Evolutionary conservation across 2,329 filamentous ascomycete genomes (phyloP).

Genomic region (Teratosphaeria nubilosa): DNA sequence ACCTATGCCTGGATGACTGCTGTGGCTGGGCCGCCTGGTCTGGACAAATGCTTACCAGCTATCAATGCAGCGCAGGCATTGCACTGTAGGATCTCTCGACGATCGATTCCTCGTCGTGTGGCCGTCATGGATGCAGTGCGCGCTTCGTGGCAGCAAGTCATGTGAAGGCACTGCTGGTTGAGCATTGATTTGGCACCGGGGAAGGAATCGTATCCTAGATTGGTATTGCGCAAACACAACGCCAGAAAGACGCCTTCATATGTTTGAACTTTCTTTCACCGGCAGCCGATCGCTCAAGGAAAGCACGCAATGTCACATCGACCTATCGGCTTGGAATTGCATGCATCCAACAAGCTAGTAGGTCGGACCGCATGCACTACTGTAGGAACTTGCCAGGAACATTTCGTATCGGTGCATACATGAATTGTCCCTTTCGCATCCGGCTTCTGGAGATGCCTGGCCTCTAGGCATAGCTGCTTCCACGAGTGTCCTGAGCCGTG

Average conservation of each 20-base stretch:
- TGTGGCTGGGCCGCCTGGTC: too few relatives aligned
- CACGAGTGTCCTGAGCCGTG: neutral
- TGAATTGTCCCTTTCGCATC: neutral
- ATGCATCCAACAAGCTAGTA: too few relatives aligned
- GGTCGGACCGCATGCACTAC: neutral
- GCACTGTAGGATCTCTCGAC: too few relatives aligned
- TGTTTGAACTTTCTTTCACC: neutral
- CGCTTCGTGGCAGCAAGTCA: too few relatives aligned
- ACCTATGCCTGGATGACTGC: neutral
- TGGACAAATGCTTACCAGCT: too few relatives aligned
- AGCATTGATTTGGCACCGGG: too few relatives aligned
- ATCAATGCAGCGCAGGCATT: too few relatives aligned
- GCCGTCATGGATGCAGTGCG: too few relatives aligned
- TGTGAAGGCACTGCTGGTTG: too few relatives aligned
- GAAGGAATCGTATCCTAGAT: neutral
- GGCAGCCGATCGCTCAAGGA: neutral
- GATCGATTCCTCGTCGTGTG: too few relatives aligned
- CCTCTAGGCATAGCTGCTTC: neutral
- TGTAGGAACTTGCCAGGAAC: neutral
- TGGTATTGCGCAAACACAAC: neutral
- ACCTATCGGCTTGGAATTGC: neutral
- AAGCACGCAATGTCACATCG: neutral
- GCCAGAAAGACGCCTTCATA: neutral
- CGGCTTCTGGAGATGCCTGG: neutral
- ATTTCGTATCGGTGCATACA: neutral